These are phyloP conservation scores for Solanum clarkiae DNA, from an alignment of 257 asterid species.

Conservation along the genomic window DNA sequence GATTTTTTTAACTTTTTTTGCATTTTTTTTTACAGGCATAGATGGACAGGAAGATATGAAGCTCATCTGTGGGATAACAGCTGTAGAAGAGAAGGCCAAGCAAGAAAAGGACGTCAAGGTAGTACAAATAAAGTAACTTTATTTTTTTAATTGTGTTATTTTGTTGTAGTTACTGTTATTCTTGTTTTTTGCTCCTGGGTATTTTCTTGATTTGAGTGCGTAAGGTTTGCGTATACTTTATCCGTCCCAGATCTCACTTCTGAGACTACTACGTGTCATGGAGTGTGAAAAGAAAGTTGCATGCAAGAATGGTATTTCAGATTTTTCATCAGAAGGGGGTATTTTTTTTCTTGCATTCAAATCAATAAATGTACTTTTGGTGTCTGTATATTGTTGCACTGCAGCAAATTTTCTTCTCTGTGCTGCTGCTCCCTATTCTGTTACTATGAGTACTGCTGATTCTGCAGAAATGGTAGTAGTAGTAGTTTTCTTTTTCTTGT, in stretches of 20 bases:
- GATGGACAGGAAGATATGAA: slow-evolving; percentile 99
- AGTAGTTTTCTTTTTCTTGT: slow-evolving; percentile 3
- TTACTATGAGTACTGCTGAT: not conserved
- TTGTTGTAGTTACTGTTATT: not conserved
- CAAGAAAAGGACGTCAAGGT: slow-evolving; percentile 99
- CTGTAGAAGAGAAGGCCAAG: slow-evolving; percentile 98
- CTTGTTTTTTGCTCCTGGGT: not conserved
- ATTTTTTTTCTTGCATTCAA: slow-evolving; percentile 7
- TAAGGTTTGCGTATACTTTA: not conserved
- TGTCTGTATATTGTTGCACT: not conserved
- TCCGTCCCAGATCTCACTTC: not conserved
- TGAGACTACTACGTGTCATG: not conserved
- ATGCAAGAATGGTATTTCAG: not conserved
- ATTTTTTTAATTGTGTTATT: not conserved
- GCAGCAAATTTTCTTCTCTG: not conserved
- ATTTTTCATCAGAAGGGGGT: not conserved
- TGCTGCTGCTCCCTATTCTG: not conserved
- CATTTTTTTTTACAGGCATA: slow-evolving; percentile 45
- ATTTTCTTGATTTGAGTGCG: not conserved
- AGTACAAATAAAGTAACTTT: not conserved
- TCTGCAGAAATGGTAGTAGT: not conserved
- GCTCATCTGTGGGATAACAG: slow-evolving; percentile 99
- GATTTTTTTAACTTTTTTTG: not conserved
- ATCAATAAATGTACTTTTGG: slow-evolving; percentile 5
- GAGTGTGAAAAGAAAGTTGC: slow-evolving; percentile 16